Evolutionary conservation across 1,284 basidiomycete species (phyloP).

Genomic region (Mycosarcoma maydis): DNA sequence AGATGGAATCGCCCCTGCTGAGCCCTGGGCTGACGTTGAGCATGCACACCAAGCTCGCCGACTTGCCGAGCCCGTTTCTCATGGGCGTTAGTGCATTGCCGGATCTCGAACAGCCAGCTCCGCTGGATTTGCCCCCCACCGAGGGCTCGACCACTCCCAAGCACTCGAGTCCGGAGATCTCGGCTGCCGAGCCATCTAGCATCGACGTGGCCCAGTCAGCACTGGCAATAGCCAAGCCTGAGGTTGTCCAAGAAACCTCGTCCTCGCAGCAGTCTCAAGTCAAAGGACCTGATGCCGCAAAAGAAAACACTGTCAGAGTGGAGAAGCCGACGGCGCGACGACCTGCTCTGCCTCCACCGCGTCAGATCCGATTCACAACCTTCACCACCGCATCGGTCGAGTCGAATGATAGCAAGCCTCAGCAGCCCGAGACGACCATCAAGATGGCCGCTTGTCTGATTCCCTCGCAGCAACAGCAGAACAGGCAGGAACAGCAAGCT

Average conservation of each 20-base stretch:
- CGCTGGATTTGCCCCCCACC: conserved; percentile 33
- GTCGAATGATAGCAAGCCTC: conserved; percentile 9
- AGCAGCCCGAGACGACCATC: conserved; percentile 16
- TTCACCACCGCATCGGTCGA: conserved; percentile 34
- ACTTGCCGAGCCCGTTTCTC: conserved; percentile 41
- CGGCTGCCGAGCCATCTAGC: not conserved
- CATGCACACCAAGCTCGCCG: conserved; percentile 23
- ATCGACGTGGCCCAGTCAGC: not conserved
- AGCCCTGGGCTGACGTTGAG: conserved; percentile 37
- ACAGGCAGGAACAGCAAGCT: conserved; percentile 21
- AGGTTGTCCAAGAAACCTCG: not conserved
- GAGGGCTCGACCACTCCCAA: conserved; percentile 35
- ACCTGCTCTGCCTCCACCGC: conserved; percentile 41
- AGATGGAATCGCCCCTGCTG: conserved; percentile 47
- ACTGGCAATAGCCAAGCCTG: not conserved
- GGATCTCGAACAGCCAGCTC: conserved; percentile 43
- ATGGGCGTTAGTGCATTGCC: conserved; percentile 35
- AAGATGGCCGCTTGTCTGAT: not conserved
- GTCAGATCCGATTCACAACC: conserved; percentile 46
- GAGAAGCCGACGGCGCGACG: conserved; percentile 28
- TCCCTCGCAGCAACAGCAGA: conserved; percentile 24
- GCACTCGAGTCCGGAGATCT: conserved; percentile 11
- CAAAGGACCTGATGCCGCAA: conserved; percentile 1
- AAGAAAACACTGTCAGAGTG: conserved; percentile 9
- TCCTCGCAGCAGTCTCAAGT: not conserved